A percentile compares a stretch with the other conserved stretches of the same genome.
Conservation (phyloP, 208 protist species). For the Herpetomonas samuelpessoai region DNA sequence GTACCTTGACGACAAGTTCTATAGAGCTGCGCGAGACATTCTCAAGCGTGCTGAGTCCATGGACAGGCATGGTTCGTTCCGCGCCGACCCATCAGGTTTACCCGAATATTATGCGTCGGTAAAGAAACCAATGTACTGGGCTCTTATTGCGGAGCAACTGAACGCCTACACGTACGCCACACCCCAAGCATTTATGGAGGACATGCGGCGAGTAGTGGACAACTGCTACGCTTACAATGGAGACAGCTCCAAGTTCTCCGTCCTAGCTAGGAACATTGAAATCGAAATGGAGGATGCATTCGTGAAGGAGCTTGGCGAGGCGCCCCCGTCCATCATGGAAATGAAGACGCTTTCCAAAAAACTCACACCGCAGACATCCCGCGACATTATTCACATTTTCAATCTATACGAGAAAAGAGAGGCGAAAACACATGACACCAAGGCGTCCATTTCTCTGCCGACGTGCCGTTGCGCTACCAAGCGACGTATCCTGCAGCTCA, state of each 20-base stretch:
- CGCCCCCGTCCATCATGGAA: conserved; percentile 33
- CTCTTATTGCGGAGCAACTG: conserved; percentile 56
- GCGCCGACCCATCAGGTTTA: conserved; percentile 40
- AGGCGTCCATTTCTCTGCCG: conserved; percentile 39
- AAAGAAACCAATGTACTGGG: conserved; percentile 61
- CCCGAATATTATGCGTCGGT: conserved; percentile 52
- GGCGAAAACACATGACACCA: conserved; percentile 10
- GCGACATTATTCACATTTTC: conserved; percentile 36
- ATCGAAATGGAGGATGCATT: conserved; percentile 82
- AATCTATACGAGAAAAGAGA: conserved; percentile 55
- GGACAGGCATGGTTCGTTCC: conserved; percentile 45
- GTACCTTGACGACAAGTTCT: conserved; percentile 65
- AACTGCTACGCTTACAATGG: conserved; percentile 85
- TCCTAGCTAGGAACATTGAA: conserved; percentile 53
- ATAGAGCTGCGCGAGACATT: conserved; percentile 46
- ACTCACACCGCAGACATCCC: conserved; percentile 26
- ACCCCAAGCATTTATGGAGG: conserved; percentile 59
- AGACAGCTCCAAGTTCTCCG: conserved; percentile 32
- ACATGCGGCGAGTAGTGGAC: conserved; percentile 79
- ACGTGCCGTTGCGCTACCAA: conserved; percentile 56
- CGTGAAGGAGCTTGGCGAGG: conserved; percentile 52
- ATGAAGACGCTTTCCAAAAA: conserved; percentile 31
- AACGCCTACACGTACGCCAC: conserved; percentile 55
- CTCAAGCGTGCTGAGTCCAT: conserved; percentile 26
- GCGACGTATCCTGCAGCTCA: conserved; percentile 55